Conservation (phyloP, 208 protist genomes). For the Leishmania gerbilli region DNA sequence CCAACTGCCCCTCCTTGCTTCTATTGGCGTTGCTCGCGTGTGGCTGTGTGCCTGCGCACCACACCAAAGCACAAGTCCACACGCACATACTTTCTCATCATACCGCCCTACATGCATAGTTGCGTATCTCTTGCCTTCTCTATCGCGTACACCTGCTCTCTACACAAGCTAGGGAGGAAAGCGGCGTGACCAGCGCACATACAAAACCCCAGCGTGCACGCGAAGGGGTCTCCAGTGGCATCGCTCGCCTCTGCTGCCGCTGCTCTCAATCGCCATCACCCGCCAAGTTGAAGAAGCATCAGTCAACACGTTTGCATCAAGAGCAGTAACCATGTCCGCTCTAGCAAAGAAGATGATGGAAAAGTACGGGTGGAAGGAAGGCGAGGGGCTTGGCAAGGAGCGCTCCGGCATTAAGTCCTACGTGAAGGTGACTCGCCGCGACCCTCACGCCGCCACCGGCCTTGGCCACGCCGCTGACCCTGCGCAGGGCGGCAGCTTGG, state of each 20-base stretch:
- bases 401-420: conserved; percentile 65
- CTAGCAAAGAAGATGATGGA: conserved; percentile 82
- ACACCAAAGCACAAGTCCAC: background rate
- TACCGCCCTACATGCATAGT: background rate
- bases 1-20: background rate
- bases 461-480: conserved; percentile 77
- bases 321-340: conserved; percentile 46
- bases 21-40: background rate
- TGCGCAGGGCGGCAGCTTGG: conserved; percentile 35
- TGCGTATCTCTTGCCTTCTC: background rate
- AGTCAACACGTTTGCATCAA: background rate
- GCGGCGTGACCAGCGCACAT: background rate
- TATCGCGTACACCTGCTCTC: too few species aligned
- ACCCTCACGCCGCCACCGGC: conserved; percentile 65
- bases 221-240: background rate
- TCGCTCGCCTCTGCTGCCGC: background rate
- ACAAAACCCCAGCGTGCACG: background rate
- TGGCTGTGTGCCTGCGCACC: background rate
- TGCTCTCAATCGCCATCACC: background rate
- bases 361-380: conserved; percentile 86
- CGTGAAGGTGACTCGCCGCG: conserved; percentile 76
- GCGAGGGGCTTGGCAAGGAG: conserved; percentile 83
- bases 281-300: background rate
- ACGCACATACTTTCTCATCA: background rate
- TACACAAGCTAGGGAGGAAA: too few species aligned